Percentiles rank a stretch among this genome's conserved stretches.
Evolutionary conservation across 306 rosid species (phyloP).

Genomic region (Purshia tridentata): DNA sequence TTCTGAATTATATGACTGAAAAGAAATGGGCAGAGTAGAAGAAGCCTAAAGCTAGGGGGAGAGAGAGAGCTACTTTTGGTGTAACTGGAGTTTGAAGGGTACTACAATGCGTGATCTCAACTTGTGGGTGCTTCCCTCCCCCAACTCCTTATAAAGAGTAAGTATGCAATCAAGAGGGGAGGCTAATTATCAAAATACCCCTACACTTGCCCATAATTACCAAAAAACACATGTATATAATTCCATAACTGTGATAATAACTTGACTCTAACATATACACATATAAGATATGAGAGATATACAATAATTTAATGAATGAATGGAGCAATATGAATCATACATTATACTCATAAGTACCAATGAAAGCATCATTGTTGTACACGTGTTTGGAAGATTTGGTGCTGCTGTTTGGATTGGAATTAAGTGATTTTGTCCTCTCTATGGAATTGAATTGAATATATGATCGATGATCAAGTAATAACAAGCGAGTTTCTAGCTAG

Average conservation of each 20-base stretch:
- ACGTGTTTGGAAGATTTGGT: constrained; percentile 41
- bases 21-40: background rate
- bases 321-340: constrained; percentile 23
- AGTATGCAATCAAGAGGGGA: constrained; percentile 20
- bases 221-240: constrained; percentile 11
- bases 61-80: background rate
- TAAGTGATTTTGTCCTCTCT: background rate
- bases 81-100: background rate
- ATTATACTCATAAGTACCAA: background rate
- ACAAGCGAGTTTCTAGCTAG: background rate
- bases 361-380: constrained; percentile 40
- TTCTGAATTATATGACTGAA: background rate
- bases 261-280: background rate
- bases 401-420: constrained; percentile 1
- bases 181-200: constrained; percentile 49
- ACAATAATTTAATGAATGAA: background rate
- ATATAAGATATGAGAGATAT: background rate
- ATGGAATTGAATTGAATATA: background rate
- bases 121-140: constrained; percentile 28
- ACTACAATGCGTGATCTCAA: constrained; percentile 18
- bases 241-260: constrained; percentile 25
- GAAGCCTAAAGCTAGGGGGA: background rate
- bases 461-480: background rate
- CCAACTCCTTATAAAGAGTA: constrained; percentile 41
- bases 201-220: constrained; percentile 8